Evolutionary conservation across 2,329 filamentous ascomycete genomes (phyloP), one percentile per base, ranked within the genome.

Genomic region (Aspergillus vadensis): DNA sequence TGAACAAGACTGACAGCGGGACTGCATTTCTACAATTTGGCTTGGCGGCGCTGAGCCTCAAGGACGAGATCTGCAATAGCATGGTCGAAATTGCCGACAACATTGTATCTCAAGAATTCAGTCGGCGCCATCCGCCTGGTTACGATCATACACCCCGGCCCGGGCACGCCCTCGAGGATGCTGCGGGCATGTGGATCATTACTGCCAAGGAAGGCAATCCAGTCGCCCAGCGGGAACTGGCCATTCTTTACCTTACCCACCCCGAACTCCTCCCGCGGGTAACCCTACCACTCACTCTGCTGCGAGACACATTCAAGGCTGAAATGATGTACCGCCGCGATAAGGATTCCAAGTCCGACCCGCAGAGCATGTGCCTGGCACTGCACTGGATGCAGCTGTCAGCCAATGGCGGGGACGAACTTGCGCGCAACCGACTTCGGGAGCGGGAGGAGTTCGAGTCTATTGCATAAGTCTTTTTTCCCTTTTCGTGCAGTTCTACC

Each of bases 351-450:
- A 83, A 91, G 66, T 92, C 88, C 61, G 92, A 97, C 74, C 91
- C 91, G 2, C 89, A 89, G 57, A 87, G 92, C 44, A 95, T 98
- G 91, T 97, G 93, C 70, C 86, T 97, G 59, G 94, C 94, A 9
- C 88, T 96, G 77, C 94, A 98, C 80, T 98, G 94, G 93, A 97
- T 98, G 92, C 91, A 94, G 79, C 83, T 91, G 66, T 92, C 91
- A 39, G 90, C 91, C 68, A 85, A 85, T 57, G 92, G 92, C n/a
- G 92, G 92, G 1, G 94, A 98, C 74, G 86, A 90, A 71, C 81
- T 96, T 67, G 94, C 94, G 19, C 88, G 87, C 72, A 90, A 89
- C 74, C 93, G 94, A 77, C 79, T 97, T 75, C 85, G 88, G 65
- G 91, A 96, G 78, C 77, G 85, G 50, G 83, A 85, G 68, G 85